Conservation (phyloP, 176 grass and related monocot genomes). For the Aegilops umbellulata region DNA sequence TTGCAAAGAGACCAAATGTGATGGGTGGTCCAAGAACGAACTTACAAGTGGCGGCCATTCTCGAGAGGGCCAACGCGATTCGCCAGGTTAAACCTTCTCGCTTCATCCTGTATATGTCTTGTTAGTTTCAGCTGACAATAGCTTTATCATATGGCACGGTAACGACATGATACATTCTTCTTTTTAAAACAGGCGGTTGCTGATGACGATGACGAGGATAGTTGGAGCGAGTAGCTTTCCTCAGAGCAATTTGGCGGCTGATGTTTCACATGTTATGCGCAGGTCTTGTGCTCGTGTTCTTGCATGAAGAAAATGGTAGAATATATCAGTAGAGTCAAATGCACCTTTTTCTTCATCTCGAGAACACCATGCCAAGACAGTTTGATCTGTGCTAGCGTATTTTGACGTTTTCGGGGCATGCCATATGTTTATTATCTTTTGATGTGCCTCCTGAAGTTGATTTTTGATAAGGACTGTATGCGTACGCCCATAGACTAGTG, state of each 20-base stretch:
- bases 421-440: constrained; percentile 1
- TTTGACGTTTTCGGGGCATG: background rate
- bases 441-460: background rate
- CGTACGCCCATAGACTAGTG: constrained; percentile 6
- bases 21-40: constrained; percentile 77
- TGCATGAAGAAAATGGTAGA: constrained; percentile 23
- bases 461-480: constrained; percentile 12
- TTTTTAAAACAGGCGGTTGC: constrained; percentile 67
- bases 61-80: constrained; percentile 94
- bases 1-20: constrained; percentile 63
- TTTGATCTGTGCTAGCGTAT: background rate
- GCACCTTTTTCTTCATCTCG: background rate
- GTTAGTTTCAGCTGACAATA: background rate
- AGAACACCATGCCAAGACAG: constrained; percentile 11
- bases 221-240: constrained; percentile 77
- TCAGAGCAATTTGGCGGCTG: constrained; percentile 7
- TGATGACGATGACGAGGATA: constrained; percentile 74
- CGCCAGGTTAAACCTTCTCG: constrained; percentile 55
- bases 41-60: constrained; percentile 83
- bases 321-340: background rate
- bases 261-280: background rate
- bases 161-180: background rate
- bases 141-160: background rate
- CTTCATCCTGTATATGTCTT: background rate
- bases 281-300: constrained; percentile 18